Conservation (phyloP, 108 stramenopile species). For the Fistulifera pelliculosa region DNA sequence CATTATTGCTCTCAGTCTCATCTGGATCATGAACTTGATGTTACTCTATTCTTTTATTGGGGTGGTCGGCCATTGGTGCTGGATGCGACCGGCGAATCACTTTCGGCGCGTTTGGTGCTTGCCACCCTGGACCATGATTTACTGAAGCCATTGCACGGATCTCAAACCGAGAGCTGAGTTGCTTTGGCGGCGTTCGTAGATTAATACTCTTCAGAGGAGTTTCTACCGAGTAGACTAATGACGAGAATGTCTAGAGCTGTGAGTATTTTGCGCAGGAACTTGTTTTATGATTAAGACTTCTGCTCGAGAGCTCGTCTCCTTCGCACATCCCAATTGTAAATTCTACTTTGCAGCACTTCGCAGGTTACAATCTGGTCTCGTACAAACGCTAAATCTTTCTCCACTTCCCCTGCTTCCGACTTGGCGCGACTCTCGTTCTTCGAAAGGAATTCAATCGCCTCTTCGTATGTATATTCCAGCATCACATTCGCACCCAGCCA, state of each 20-base stretch:
- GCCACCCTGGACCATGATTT: slow-evolving; percentile 68
- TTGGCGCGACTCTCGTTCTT: slow-evolving; percentile 48
- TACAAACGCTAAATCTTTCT: slow-evolving; percentile 87
- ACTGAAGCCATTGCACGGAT: slow-evolving; percentile 1
- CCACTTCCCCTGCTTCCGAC: slow-evolving; percentile 55
- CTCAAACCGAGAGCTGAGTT: not conserved
- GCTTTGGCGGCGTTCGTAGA: too few species aligned
- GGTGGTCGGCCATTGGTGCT: slow-evolving; percentile 74
- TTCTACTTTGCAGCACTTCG: slow-evolving; percentile 94
- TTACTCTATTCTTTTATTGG: slow-evolving; percentile 65
- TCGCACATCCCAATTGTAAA: slow-evolving; percentile 97
- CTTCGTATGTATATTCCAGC: slow-evolving; percentile 97
- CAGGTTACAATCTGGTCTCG: slow-evolving; percentile 94
- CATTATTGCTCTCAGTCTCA: slow-evolving; percentile 62
- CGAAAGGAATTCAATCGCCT: slow-evolving; percentile 80
- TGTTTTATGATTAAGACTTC: not conserved
- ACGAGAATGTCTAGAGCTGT: too few species aligned
- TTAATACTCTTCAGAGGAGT: too few species aligned
- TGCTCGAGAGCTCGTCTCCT: slow-evolving; percentile 32
- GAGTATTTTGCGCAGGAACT: too few species aligned
- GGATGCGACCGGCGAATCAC: not conserved
- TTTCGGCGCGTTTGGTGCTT: slow-evolving; percentile 22
- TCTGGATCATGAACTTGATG: slow-evolving; percentile 33
- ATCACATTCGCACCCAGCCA: slow-evolving; percentile 99
- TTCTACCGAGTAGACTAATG: too few species aligned